These are phyloP conservation scores for Neurospora sublineolata DNA, from an alignment of 495 filamentous ascomycete species.

Conservation along the genomic window DNA sequence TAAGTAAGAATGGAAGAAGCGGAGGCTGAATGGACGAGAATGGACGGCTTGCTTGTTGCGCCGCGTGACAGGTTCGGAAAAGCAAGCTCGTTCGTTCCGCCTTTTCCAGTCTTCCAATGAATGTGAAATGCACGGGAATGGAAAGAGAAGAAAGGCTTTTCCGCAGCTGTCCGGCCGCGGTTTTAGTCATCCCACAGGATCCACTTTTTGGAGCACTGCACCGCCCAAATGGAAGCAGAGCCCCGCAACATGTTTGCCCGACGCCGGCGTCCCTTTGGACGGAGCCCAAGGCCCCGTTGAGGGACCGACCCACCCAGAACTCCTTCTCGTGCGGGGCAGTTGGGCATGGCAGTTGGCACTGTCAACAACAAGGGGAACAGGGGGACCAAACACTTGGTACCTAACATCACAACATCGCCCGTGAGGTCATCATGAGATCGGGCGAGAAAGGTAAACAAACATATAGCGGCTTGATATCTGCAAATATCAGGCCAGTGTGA, in stretches of 20 bases:
- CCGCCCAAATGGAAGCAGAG: not conserved
- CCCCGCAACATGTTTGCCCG: constrained; percentile 3
- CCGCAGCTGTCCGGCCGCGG: not conserved
- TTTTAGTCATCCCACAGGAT: constrained; percentile 1
- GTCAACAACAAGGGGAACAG: not conserved
- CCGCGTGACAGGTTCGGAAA: not conserved
- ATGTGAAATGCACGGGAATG: not conserved
- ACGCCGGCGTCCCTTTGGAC: not conserved
- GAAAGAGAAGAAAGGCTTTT: constrained; percentile 2
- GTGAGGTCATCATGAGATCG: not conserved
- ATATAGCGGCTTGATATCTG: not conserved
- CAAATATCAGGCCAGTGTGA: not conserved
- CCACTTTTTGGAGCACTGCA: not conserved
- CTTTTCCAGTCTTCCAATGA: not conserved
- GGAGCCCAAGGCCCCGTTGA: not conserved
- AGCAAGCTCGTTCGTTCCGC: not conserved
- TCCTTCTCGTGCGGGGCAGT: not conserved
- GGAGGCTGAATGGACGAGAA: constrained; percentile 1
- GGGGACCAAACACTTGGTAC: not conserved
- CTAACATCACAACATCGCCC: not conserved
- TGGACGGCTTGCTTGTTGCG: constrained; percentile 6
- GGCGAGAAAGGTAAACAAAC: not conserved
- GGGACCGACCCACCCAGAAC: not conserved
- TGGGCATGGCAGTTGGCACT: not conserved
- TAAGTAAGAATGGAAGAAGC: not conserved